Evolutionary conservation across 352 stramenopile genomes (phyloP).

Genomic region (Stephanocyclus meneghinianus): DNA sequence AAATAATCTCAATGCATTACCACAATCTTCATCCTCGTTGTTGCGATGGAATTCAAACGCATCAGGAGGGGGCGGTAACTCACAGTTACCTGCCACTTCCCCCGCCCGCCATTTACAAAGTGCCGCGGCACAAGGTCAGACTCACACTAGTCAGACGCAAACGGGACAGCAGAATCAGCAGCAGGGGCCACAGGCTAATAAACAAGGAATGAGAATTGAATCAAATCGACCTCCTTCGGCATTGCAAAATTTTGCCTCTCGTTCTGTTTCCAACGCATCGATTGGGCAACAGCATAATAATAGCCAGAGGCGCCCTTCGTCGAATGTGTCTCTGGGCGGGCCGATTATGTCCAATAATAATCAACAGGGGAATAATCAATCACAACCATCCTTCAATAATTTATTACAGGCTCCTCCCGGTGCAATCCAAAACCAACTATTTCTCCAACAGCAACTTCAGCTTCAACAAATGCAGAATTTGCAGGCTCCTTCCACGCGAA

Average conservation of each 20-base stretch:
- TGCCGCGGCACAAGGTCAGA: conserved; percentile 1
- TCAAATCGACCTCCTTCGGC: neutral
- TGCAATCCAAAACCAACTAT: too few relatives aligned
- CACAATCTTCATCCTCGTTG: neutral
- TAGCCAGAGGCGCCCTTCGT: neutral
- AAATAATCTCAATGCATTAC: neutral
- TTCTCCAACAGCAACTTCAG: too few relatives aligned
- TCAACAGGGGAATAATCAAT: neutral
- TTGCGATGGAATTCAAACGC: neutral
- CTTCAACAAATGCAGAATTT: too few relatives aligned
- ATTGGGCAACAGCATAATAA: neutral
- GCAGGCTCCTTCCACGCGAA: too few relatives aligned
- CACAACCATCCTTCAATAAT: neutral
- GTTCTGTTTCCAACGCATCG: neutral
- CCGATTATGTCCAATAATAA: neutral
- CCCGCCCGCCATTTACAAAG: neutral
- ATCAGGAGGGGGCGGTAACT: neutral
- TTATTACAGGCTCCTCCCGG: too few relatives aligned
- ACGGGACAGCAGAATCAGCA: neutral
- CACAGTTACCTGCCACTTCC: neutral
- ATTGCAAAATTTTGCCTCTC: neutral
- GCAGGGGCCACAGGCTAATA: neutral
- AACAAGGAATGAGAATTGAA: neutral
- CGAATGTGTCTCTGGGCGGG: neutral
- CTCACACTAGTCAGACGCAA: neutral